Conservation (phyloP, 2,329 filamentous ascomycete genomes). For the Tolypocladium endophyticum region DNA sequence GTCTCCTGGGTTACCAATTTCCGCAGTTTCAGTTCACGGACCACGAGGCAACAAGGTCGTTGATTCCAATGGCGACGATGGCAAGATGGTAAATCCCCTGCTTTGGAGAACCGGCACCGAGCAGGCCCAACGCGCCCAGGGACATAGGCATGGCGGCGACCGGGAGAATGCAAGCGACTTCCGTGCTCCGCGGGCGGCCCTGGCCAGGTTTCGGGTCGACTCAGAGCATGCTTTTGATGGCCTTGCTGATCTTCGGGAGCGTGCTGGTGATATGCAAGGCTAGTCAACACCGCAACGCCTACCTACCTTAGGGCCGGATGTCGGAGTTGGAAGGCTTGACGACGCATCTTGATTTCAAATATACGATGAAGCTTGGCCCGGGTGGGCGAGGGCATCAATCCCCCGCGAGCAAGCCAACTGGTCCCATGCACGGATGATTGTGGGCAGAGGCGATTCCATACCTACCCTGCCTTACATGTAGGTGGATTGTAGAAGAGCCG, state of each 20-base stretch:
- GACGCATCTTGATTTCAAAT: background rate
- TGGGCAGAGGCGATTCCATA: background rate
- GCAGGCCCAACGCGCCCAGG: no score
- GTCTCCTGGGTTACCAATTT: constrained; percentile 4
- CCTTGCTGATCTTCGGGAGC: background rate
- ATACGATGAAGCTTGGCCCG: background rate
- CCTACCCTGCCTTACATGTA: no score
- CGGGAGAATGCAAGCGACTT: background rate
- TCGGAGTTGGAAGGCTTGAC: background rate
- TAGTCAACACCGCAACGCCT: no score
- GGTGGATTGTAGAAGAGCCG: no score
- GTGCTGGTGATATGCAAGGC: no score
- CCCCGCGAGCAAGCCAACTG: background rate
- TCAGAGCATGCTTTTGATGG: background rate
- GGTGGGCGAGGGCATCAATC: background rate
- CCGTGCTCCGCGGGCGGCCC: no score
- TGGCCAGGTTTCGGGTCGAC: background rate
- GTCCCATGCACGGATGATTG: background rate
- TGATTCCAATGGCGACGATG: background rate
- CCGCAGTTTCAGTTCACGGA: constrained; percentile 6
- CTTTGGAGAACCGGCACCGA: no score
- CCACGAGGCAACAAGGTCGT: background rate
- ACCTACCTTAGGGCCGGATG: background rate
- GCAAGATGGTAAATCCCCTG: no score
- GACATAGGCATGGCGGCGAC: background rate